phyloP scores from a whole-genome alignment of 2,329 filamentous ascomycete genomes.

The Nigrospora oryzae region DNA sequence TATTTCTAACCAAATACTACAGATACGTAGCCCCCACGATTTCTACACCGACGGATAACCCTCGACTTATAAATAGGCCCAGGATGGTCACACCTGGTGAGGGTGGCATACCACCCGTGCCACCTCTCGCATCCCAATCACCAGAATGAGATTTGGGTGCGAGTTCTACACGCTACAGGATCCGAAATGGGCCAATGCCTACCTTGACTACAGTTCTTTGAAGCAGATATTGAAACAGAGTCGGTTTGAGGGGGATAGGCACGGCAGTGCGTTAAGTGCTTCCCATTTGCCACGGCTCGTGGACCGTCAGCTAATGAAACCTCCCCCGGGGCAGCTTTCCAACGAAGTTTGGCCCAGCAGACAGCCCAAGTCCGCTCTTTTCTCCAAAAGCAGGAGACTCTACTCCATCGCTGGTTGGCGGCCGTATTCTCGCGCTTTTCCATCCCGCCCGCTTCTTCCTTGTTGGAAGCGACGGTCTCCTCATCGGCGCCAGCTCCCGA shows the following conservation, averaged over 20 bases:
- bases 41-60: too few species aligned
- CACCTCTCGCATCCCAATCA: not conserved
- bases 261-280: not conserved
- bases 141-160: slow-evolving; percentile 7
- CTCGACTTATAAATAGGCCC: too few species aligned
- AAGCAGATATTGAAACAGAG: slow-evolving; percentile 4
- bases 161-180: slow-evolving; percentile 2
- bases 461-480: not conserved
- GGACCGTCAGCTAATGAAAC: not conserved
- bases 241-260: not conserved
- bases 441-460: not conserved
- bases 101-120: not conserved
- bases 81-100: not conserved
- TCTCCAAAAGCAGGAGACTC: not conserved
- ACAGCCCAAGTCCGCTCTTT: not conserved
- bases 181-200: slow-evolving; percentile 5
- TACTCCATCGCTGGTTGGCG: slow-evolving; percentile 2
- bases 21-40: too few species aligned
- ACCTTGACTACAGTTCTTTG: slow-evolving; percentile 4
- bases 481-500: not conserved
- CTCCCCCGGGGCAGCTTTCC: slow-evolving; percentile 1
- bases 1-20: not conserved
- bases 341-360: not conserved
- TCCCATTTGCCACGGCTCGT: not conserved
- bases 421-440: slow-evolving; percentile 1